These are phyloP conservation scores for Borealophlyctis nickersoniae DNA, from an alignment of 192 early-diverging fungal genomes.

Conservation along the genomic window DNA sequence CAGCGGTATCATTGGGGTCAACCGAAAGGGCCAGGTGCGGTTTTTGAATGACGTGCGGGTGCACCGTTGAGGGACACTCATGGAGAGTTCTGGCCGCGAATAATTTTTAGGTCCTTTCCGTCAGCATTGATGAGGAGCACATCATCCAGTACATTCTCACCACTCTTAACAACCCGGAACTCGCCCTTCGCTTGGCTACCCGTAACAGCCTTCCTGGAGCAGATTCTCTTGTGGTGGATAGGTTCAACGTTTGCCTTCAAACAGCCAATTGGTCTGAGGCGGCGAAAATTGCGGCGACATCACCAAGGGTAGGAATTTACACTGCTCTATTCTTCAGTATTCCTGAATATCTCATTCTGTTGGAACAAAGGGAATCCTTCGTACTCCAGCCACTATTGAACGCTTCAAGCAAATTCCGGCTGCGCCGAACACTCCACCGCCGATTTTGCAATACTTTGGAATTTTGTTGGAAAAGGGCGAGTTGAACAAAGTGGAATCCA, in stretches of 20 bases:
- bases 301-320: slow-evolving; percentile 64
- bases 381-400: slow-evolving; percentile 92
- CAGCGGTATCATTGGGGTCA: slow-evolving; percentile 90
- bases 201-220: slow-evolving; percentile 89
- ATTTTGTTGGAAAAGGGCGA: slow-evolving; percentile 90
- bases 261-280: slow-evolving; percentile 81
- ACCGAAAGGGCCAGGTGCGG: slow-evolving; percentile 85
- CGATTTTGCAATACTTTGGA: slow-evolving; percentile 97
- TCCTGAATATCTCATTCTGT: not conserved
- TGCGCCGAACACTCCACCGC: slow-evolving; percentile 72
- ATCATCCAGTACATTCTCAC: slow-evolving; percentile 89
- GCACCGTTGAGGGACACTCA: no score
- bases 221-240: slow-evolving; percentile 83
- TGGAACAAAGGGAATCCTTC: slow-evolving; percentile 90
- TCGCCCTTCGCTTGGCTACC: slow-evolving; percentile 86
- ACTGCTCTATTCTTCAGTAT: no score
- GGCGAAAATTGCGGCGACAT: slow-evolving; percentile 92
- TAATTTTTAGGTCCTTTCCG: slow-evolving; percentile 80
- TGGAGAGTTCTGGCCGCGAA: not conserved
- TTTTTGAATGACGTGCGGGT: not conserved
- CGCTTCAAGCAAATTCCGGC: slow-evolving; percentile 83
- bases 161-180: slow-evolving; percentile 77
- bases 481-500: slow-evolving; percentile 91
- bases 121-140: slow-evolving; percentile 85
- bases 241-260: slow-evolving; percentile 84